Evolutionary conservation across 2,329 filamentous ascomycete genomes (phyloP).

Genomic region (Ilyonectria mors-panacis): DNA sequence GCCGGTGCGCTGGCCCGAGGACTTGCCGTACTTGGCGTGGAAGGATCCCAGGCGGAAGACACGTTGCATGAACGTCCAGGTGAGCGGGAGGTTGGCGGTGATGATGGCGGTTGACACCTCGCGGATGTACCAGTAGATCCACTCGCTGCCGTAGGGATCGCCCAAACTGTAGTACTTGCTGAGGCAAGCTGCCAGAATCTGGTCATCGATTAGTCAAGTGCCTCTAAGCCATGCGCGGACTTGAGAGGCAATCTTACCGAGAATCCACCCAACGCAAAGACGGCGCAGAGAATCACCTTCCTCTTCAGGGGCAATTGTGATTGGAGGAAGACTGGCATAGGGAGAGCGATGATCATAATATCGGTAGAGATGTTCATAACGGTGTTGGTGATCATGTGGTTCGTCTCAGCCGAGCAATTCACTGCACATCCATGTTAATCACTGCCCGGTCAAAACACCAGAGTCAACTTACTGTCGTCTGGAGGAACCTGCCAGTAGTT

Average conservation of each 20-base stretch:
- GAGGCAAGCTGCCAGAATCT: slow-evolving; percentile 45
- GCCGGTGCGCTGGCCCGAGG: slow-evolving; percentile 42
- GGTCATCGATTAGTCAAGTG: not conserved
- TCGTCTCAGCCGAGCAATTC: slow-evolving; percentile 65
- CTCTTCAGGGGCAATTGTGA: slow-evolving; percentile 64
- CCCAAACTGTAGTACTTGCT: slow-evolving; percentile 61
- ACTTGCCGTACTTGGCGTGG: slow-evolving; percentile 46
- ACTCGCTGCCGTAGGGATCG: slow-evolving; percentile 55
- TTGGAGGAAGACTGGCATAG: slow-evolving; percentile 65
- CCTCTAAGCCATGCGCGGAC: not conserved
- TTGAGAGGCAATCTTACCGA: slow-evolving; percentile 50
- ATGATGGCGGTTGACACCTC: slow-evolving; percentile 63
- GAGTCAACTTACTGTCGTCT: slow-evolving; percentile 8
- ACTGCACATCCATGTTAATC: slow-evolving; percentile 13
- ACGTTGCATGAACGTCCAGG: slow-evolving; percentile 59
- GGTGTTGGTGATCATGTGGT: slow-evolving; percentile 71
- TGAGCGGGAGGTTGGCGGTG: slow-evolving; percentile 59
- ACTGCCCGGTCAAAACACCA: not conserved
- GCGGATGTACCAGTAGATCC: slow-evolving; percentile 63
- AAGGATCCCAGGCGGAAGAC: slow-evolving; percentile 53
- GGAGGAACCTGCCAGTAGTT: slow-evolving; percentile 29
- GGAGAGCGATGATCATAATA: slow-evolving; percentile 69
- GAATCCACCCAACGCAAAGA: slow-evolving; percentile 62
- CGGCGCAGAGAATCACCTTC: slow-evolving; percentile 64
- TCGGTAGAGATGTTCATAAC: slow-evolving; percentile 73